phyloP scores from a whole-genome alignment of 2,329 filamentous ascomycete genomes.

The Ceratocystis albifundus region DNA sequence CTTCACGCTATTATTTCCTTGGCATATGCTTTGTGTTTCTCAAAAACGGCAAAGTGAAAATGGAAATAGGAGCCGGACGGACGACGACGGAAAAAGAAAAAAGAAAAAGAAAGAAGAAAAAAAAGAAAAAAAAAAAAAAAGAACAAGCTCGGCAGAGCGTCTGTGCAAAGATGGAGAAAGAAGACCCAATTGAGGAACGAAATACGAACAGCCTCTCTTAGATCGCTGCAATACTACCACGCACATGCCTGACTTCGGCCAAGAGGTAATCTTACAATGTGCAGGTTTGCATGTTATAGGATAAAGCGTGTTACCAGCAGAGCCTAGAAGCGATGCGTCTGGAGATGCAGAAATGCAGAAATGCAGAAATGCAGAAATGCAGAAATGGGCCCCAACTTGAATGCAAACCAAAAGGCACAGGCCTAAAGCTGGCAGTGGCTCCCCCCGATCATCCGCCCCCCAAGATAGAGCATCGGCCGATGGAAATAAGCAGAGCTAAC shows the following conservation, averaged over 20 bases:
- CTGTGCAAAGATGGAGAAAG: not conserved
- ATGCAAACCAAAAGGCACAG: not conserved
- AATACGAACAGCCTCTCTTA: no score
- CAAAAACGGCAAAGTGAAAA: not conserved
- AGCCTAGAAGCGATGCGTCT: no score
- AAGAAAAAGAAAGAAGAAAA: no score
- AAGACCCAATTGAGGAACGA: no score
- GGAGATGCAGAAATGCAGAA: no score
- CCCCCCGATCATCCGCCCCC: not conserved
- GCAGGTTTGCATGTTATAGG: no score
- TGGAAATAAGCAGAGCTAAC: not conserved
- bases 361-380: no score
- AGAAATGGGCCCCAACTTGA: not conserved
- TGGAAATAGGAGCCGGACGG: not conserved
- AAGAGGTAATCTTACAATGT: no score
- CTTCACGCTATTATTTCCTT: not conserved
- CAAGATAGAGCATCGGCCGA: not conserved
- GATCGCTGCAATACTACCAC: no score
- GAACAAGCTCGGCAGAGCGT: not conserved
- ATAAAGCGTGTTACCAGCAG: no score
- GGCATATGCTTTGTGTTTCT: constrained; percentile 5
- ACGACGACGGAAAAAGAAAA: not conserved
- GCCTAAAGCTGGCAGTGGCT: not conserved
- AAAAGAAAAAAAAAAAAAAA: not conserved
- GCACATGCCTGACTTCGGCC: no score